These are phyloP conservation scores for Colletotrichum sp. DNA, from an alignment of 2,329 filamentous ascomycete genomes.

Conservation along the genomic window DNA sequence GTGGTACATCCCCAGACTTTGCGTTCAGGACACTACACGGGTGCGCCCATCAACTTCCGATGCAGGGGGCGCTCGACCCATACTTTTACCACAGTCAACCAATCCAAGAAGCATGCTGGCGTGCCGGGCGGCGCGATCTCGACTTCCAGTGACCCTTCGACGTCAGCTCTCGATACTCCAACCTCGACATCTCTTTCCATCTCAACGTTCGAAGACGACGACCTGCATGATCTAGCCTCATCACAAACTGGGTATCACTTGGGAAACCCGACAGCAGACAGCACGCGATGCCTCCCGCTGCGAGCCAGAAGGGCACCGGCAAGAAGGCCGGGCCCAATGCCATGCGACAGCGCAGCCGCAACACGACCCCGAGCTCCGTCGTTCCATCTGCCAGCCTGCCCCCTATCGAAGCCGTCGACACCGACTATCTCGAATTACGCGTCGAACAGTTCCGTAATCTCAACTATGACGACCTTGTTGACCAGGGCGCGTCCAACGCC, in stretches of 20 bases:
- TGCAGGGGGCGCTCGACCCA: constrained; percentile 8
- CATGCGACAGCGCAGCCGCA: constrained; percentile 74
- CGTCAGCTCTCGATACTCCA: not conserved
- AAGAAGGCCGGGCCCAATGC: constrained; percentile 67
- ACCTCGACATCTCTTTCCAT: constrained; percentile 8
- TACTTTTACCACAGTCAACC: constrained; percentile 6
- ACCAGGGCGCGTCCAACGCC: constrained; percentile 61
- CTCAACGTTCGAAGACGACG: not conserved
- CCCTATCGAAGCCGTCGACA: constrained; percentile 59
- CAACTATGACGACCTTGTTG: constrained; percentile 73
- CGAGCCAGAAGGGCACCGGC: constrained; percentile 66
- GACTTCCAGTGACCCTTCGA: constrained; percentile 6
- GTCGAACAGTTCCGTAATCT: constrained; percentile 64
- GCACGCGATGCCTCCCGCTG: constrained; percentile 58
- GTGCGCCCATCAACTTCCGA: not conserved
- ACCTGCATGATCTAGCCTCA: not conserved
- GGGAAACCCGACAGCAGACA: not conserved
- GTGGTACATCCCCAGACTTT: constrained; percentile 7
- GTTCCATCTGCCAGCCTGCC: constrained; percentile 57
- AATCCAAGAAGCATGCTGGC: constrained; percentile 16
- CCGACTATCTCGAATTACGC: constrained; percentile 70
- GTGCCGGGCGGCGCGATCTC: constrained; percentile 13
- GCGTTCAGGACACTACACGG: not conserved
- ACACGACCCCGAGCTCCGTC: constrained; percentile 73
- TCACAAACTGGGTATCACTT: not conserved